phyloP scores from a whole-genome alignment of 2,329 filamentous ascomycete genomes.

The Pseudopyricularia cyperi region DNA sequence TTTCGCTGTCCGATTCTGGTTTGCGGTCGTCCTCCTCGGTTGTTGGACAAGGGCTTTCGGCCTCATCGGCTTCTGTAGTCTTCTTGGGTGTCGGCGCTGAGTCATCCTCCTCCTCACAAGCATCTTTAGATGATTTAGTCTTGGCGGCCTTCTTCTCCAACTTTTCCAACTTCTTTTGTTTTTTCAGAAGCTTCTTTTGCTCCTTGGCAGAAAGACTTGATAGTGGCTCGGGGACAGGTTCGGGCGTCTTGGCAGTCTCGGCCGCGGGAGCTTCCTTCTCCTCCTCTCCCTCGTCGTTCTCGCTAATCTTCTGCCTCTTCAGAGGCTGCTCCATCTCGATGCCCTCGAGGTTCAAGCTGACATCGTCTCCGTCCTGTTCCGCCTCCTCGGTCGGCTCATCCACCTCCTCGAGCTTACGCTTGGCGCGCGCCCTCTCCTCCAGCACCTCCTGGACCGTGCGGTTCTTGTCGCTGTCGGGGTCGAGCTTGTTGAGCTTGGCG shows the following conservation, averaged over 20 bases:
- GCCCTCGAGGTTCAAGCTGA: slow-evolving; percentile 26
- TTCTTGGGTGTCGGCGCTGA: slow-evolving; percentile 5
- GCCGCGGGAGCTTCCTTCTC: slow-evolving; percentile 3
- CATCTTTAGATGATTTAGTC: neutral
- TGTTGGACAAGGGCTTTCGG: slow-evolving; percentile 7
- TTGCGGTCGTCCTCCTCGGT: slow-evolving; percentile 35
- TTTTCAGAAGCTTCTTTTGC: slow-evolving; percentile 31
- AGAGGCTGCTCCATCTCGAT: slow-evolving; percentile 48
- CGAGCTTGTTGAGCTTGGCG: slow-evolving; percentile 54
- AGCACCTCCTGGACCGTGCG: slow-evolving; percentile 80
- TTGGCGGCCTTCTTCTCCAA: slow-evolving; percentile 18
- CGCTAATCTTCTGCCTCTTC: slow-evolving; percentile 42
- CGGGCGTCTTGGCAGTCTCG: neutral
- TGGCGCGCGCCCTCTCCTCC: slow-evolving; percentile 65
- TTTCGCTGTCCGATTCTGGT: slow-evolving; percentile 13
- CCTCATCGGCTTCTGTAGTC: slow-evolving; percentile 4
- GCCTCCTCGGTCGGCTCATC: slow-evolving; percentile 32
- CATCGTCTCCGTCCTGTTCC: slow-evolving; percentile 29
- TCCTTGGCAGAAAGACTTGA: slow-evolving; percentile 28
- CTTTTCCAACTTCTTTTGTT: slow-evolving; percentile 23
- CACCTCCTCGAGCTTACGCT: slow-evolving; percentile 63
- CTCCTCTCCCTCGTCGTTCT: slow-evolving; percentile 13
- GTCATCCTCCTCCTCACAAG: neutral
- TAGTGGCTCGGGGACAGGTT: neutral
- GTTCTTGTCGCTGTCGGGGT: slow-evolving; percentile 74